Base-by-base conservation (phyloP, 306 rosid genomes). In the Trifolium pratense region DNA sequence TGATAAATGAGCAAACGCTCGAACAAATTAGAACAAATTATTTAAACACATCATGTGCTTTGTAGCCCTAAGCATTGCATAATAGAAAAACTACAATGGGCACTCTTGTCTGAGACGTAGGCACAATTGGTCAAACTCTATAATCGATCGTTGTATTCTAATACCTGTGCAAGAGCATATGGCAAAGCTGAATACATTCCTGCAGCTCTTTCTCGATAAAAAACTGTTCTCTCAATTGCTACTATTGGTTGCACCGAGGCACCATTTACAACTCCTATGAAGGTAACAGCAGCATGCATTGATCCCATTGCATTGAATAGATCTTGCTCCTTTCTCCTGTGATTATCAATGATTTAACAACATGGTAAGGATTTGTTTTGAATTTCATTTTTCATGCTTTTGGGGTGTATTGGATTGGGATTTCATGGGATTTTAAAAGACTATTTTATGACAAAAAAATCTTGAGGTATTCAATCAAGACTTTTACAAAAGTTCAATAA, bases 281-380 rank as follows among this genome's bases (percentile, higher is more conserved):
- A 88, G 59, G 87, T 75, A 68, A 80, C 82, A 5, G 89, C 89
- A 21, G 86, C 52, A 72, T 84, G 87, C 92, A 92, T 82, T 10
- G 89, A 88, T 11, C 96, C 97, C 86, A 92, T 85, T 55, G 93
- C 88, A 73, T 90, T 85, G 34, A 85, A 79, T n/a, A 92, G 66
- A 83, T 85, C 91, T 84, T 90, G 94, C 32, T 63, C 63, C 75
- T 55, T 52, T 82, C 32, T 57, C 69, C 86, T 83, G 78, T 13
- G 53, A 78, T 9, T 63, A 16, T 70, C 23, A 18, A 43, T 14
- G 4, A 18, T 64, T 34, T 60, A 8, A 56, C 26, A 7, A 46
- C 62, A 31, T 10, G 36, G 48, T 68, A 45, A 69, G 74, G 9
- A 56, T 46, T 16, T 3, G 37, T 52, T 45, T 7, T 15, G 15